Evolutionary conservation across 495 filamentous ascomycete species (phyloP).

Genomic region (Penicillium turbatum): DNA sequence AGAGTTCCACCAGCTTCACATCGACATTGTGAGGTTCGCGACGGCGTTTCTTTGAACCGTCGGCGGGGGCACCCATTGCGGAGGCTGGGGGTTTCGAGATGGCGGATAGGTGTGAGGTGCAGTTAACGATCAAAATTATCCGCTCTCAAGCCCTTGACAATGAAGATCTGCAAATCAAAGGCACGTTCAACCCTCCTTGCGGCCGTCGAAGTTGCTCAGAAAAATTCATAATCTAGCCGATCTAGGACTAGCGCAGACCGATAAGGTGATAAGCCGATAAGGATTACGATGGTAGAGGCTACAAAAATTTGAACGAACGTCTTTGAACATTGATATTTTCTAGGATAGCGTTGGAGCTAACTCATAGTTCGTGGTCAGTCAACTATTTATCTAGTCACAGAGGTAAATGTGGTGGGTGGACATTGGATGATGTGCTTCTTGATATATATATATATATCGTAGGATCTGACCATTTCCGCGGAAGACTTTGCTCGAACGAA

Average conservation of each 20-base stretch:
- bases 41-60: constrained; percentile 43
- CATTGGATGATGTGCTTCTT: too few species aligned
- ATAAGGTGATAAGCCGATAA: constrained; percentile 33
- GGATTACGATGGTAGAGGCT: neutral
- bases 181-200: constrained; percentile 15
- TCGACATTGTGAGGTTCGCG: constrained; percentile 45
- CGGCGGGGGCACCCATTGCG: constrained; percentile 25
- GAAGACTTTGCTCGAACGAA: too few species aligned
- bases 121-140: neutral
- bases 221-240: constrained; percentile 25
- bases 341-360: neutral
- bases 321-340: neutral
- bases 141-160: constrained; percentile 4
- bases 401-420: too few species aligned
- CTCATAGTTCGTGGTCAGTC: too few species aligned
- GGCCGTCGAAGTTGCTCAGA: constrained; percentile 14
- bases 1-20: constrained; percentile 50
- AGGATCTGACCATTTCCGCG: too few species aligned
- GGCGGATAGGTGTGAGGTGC: constrained; percentile 3
- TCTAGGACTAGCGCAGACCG: constrained; percentile 17
- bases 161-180: neutral
- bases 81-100: neutral
- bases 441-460: too few species aligned
- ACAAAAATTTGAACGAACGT: neutral
- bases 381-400: too few species aligned